Conservation (phyloP, 495 filamentous ascomycete genomes). For the Penicillium angulare region DNA sequence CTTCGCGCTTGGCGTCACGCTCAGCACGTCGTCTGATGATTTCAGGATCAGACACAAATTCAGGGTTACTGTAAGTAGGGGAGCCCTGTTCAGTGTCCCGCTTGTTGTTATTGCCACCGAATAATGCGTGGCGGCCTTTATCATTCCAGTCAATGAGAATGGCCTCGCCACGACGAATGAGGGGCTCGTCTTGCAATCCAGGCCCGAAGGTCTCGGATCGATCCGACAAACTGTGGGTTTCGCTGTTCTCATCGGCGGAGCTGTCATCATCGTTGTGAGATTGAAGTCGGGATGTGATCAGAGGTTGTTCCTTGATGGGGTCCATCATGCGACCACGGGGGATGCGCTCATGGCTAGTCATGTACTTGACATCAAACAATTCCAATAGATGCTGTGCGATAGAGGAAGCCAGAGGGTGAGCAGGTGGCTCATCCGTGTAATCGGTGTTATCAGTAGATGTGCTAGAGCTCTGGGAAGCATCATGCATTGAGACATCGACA, state of each 20-base stretch:
- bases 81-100: conserved; percentile 48
- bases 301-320: conserved; percentile 54
- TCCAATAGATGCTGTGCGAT: conserved; percentile 58
- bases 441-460: conserved; percentile 20
- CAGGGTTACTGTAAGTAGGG: conserved; percentile 51
- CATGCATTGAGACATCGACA: conserved; percentile 85
- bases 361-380: conserved; percentile 60
- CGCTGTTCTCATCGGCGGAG: conserved; percentile 17
- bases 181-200: conserved; percentile 35
- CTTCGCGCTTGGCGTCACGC: conserved; percentile 60
- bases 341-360: conserved; percentile 46
- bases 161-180: conserved; percentile 75
- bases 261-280: conserved; percentile 7
- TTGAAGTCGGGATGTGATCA: conserved; percentile 50
- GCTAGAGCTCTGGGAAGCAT: conserved; percentile 42
- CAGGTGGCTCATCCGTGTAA: not conserved
- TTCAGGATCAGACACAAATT: conserved; percentile 62
- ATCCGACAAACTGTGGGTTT: conserved; percentile 11
- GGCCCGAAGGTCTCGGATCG: conserved; percentile 7
- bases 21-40: conserved; percentile 58
- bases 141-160: conserved; percentile 82
- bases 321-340: conserved; percentile 62
- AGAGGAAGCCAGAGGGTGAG: conserved; percentile 39
- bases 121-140: conserved; percentile 65
- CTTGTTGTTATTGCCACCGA: conserved; percentile 48